Evolutionary conservation across 805 yeast genomes (phyloP).

Genomic region (Candida yuanshanica): DNA sequence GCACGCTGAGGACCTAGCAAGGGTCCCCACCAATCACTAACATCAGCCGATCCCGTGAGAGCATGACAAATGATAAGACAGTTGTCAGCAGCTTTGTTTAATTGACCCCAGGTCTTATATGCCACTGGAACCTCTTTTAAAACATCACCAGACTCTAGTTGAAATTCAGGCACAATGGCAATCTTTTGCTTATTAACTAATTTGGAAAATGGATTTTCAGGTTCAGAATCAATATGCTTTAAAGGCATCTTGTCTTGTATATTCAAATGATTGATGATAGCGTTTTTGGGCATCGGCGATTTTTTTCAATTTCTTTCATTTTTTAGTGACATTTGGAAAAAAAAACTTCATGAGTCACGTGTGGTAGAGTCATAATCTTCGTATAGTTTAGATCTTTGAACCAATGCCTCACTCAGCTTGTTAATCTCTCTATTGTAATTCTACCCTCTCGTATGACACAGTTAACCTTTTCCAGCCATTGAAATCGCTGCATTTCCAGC

Average conservation of each 20-base stretch:
- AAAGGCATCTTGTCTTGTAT: constrained; percentile 1
- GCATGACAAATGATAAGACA: constrained; percentile 94
- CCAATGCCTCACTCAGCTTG: too few species aligned
- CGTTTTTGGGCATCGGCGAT: not conserved
- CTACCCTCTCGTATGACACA: too few species aligned
- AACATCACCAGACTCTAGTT: constrained; percentile 77
- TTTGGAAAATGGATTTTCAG: constrained; percentile 60
- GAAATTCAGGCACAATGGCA: constrained; percentile 67
- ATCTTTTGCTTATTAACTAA: constrained; percentile 75
- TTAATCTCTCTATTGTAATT: too few species aligned
- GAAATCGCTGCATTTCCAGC: not conserved
- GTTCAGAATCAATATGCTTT: constrained; percentile 27
- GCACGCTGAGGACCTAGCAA: constrained; percentile 79
- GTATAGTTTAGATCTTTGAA: too few species aligned
- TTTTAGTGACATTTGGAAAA: too few species aligned
- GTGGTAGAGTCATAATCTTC: too few species aligned
- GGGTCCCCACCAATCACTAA: constrained; percentile 99
- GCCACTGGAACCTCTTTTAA: constrained; percentile 81
- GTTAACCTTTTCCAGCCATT: too few species aligned
- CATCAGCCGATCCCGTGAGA: constrained; percentile 91
- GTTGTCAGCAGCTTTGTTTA: constrained; percentile 65
- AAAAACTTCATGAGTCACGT: too few species aligned
- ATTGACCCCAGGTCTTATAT: constrained; percentile 90
- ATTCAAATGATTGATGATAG: not conserved
- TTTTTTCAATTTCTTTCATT: too few species aligned